phyloP scores from a whole-genome alignment of 2,329 filamentous ascomycete species.

The Bipolaris cookei region DNA sequence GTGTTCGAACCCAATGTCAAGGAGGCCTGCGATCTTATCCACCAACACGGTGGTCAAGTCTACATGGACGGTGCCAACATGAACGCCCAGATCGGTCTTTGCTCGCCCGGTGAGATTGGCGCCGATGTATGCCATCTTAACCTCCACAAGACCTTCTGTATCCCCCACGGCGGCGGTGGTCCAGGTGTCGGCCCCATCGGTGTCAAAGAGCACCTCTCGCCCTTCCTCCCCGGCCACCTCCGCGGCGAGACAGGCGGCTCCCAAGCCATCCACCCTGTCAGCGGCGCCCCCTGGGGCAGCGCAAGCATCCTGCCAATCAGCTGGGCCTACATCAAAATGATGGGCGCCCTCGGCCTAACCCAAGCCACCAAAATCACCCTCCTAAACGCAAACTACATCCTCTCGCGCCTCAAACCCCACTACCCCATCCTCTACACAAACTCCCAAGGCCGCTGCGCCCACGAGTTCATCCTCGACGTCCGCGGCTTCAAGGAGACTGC shows the following conservation, averaged over 20 bases:
- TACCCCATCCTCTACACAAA: slow-evolving; percentile 96
- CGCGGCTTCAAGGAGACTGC: slow-evolving; percentile 82
- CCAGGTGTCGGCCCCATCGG: slow-evolving; percentile 94
- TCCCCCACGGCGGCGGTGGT: slow-evolving; percentile 92
- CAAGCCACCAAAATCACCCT: slow-evolving; percentile 90
- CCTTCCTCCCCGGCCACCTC: slow-evolving; percentile 77
- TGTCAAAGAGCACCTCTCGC: slow-evolving; percentile 79
- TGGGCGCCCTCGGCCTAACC: slow-evolving; percentile 81
- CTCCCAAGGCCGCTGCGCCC: slow-evolving; percentile 82
- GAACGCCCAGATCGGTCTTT: slow-evolving; percentile 96
- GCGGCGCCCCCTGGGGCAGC: slow-evolving; percentile 83
- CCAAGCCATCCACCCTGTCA: slow-evolving; percentile 72
- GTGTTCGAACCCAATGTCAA: slow-evolving; percentile 92
- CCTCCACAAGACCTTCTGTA: slow-evolving; percentile 98
- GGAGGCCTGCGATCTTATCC: slow-evolving; percentile 82
- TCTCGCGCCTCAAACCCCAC: slow-evolving; percentile 82
- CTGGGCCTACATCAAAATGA: slow-evolving; percentile 94
- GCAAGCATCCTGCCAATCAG: slow-evolving; percentile 93
- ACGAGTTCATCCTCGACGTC: slow-evolving; percentile 95
- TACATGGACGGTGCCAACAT: slow-evolving; percentile 99
- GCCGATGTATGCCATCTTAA: slow-evolving; percentile 97
- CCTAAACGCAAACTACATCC: slow-evolving; percentile 97
- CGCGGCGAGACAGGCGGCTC: slow-evolving; percentile 63
- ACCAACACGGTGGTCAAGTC: slow-evolving; percentile 86
- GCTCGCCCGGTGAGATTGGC: slow-evolving; percentile 92